A percentile compares a stretch with the other conserved stretches of the same genome.
phyloP scores from a whole-genome alignment of 2,329 filamentous ascomycete species.

The Elsinoe fawcettii region DNA sequence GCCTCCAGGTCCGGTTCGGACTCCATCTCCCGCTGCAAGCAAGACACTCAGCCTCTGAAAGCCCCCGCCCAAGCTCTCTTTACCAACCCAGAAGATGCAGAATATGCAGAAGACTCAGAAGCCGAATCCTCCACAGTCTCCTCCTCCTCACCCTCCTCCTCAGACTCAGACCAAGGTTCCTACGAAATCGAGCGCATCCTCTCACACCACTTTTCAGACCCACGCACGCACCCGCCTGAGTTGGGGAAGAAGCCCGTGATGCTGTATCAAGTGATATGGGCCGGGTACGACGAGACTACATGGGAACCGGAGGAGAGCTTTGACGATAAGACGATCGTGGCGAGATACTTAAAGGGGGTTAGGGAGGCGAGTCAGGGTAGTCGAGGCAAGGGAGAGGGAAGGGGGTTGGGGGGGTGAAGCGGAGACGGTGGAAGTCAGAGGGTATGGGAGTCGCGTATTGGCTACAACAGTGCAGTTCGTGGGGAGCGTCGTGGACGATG shows the following conservation, averaged over 20 bases:
- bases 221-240: constrained; percentile 23
- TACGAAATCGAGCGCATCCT: constrained; percentile 27
- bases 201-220: constrained; percentile 26
- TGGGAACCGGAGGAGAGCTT: constrained; percentile 31
- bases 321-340: constrained; percentile 23
- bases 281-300: constrained; percentile 25
- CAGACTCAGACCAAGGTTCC: constrained; percentile 6
- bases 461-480: no score
- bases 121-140: no score
- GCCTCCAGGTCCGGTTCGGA: background rate
- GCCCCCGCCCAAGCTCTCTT: background rate
- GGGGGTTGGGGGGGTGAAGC: background rate
- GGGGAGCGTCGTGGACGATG: no score
- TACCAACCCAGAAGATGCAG: constrained; percentile 11
- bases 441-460: no score
- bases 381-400: background rate
- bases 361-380: background rate
- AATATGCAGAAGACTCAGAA: no score
- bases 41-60: background rate
- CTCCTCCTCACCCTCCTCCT: background rate
- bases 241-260: constrained; percentile 24
- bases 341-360: constrained; percentile 21
- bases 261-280: constrained; percentile 31
- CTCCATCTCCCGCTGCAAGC: background rate
- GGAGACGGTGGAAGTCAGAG: no score